Base-by-base conservation (phyloP, 768 basidiomycete genomes). In the Macrolepiota albuminosa region DNA sequence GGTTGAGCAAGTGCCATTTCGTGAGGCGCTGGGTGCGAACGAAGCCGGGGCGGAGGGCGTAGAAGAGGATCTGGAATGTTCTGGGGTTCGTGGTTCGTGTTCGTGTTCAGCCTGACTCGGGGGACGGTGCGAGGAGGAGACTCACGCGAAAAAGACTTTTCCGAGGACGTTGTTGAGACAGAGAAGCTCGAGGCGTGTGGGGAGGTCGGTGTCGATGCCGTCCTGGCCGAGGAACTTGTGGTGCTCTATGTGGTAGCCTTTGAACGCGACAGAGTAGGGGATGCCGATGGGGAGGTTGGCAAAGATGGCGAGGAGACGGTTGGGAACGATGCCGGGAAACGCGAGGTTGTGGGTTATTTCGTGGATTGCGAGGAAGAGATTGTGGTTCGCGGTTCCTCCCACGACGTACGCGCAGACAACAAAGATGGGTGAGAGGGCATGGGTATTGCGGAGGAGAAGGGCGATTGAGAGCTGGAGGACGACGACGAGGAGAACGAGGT, bases 331-430 rank as follows among this genome's bases (percentile, higher is more conserved):
- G 26, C 88, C 81, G 62, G 81, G 83, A 77, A 98, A 98, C 2
- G 94, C 97, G 31, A 99, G 82, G 71, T 98, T 98, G 72, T 99
- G 97, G 2, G 95, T 97, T 62, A 99, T 97, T 70, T 99, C 97
- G 70, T 99, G 97, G 56, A 99, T 97, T 46, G 97, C 94, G 51
- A 99, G 84, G 75, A 99, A 99, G 42, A 96, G 81, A 71, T 98
- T 99, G 72, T 99, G 97, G 74, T 98, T 99, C 8, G 90, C 89
- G 0, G 96, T 98, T 3, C 94, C 97, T 2, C 97, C 97, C 52
- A 98, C 81, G 14, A 75, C 78, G 70, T 98, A 98, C 1, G 96
- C 93, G 13, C 79, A 78, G 59, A 88, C 63, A 58, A 98, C 68
- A 74, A 97, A 98, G 51, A 77, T 67, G 24, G 80, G 82, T 3